Conservation (phyloP, 129 eudicot genomes). For the Helichrysum umbraculigerum region DNA sequence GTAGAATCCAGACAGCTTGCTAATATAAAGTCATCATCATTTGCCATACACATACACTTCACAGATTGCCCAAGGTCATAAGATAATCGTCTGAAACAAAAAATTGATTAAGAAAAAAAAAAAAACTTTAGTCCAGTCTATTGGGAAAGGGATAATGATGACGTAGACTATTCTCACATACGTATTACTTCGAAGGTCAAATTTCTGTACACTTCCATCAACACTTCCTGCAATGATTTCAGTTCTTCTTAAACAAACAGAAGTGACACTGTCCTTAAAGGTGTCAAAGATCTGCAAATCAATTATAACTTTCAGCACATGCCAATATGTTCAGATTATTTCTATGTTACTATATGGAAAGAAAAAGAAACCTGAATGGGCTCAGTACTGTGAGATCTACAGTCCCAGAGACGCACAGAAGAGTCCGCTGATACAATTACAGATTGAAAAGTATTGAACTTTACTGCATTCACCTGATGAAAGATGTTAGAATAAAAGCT, state of each 20-base stretch:
- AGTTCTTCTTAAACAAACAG: conserved; percentile 77
- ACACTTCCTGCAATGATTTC: conserved; percentile 99
- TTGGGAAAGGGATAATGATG: not conserved
- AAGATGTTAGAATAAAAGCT: conserved; percentile 14
- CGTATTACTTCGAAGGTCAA: conserved; percentile 95
- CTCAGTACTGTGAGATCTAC: conserved; percentile 94
- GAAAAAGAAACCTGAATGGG: conserved; percentile 75
- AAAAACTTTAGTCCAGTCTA: not conserved
- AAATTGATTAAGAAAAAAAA: not conserved
- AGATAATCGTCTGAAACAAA: conserved; percentile 66
- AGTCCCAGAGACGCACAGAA: conserved; percentile 94
- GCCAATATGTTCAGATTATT: not conserved
- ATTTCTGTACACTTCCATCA: conserved; percentile 93
- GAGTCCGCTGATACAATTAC: conserved; percentile 93
- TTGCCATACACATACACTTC: conserved; percentile 86
- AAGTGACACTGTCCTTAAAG: conserved; percentile 90
- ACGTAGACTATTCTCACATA: conserved; percentile 38
- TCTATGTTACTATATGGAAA: not conserved
- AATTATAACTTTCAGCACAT: conserved; percentile 13
- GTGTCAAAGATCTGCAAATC: conserved; percentile 72
- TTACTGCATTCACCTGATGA: conserved; percentile 89
- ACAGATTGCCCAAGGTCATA: conserved; percentile 92
- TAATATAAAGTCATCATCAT: conserved; percentile 85
- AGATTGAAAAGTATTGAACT: conserved; percentile 80
- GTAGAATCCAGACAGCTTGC: conserved; percentile 96